Evolutionary conservation across 208 protist genomes (phyloP).

Genomic region (Leishmania amazonensis): DNA sequence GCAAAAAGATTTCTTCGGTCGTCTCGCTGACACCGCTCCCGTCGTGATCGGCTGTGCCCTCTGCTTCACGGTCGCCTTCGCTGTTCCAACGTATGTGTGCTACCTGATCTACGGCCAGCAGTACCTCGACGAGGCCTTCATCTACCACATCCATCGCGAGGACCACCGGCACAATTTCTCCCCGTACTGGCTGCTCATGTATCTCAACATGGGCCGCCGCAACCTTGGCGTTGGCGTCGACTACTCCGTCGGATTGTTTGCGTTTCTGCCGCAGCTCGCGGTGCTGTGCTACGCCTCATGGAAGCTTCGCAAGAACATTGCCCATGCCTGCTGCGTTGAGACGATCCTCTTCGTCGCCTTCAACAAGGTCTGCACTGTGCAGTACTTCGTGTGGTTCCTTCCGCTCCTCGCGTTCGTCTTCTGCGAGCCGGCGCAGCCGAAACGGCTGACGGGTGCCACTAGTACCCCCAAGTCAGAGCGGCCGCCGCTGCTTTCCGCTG

Average conservation of each 20-base stretch:
- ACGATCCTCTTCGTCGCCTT: conserved; percentile 93
- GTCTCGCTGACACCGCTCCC: conserved; percentile 15
- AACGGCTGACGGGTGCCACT: conserved; percentile 7
- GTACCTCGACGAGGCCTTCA: conserved; percentile 80
- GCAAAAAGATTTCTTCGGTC: background rate
- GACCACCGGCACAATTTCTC: conserved; percentile 94
- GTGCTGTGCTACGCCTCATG: conserved; percentile 72
- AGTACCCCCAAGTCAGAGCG: background rate
- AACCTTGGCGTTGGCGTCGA: conserved; percentile 50
- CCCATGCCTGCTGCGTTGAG: conserved; percentile 79
- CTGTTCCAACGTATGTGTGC: conserved; percentile 55
- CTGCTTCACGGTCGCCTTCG: conserved; percentile 47
- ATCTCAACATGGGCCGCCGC: conserved; percentile 72
- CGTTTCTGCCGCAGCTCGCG: conserved; percentile 87
- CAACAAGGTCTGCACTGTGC: conserved; percentile 95
- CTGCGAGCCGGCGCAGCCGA: conserved; percentile 37
- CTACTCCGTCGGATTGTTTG: conserved; percentile 64
- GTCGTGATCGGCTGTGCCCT: conserved; percentile 48
- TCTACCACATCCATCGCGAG: conserved; percentile 83
- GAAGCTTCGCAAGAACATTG: conserved; percentile 73
- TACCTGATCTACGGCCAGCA: conserved; percentile 69
- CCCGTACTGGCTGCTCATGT: conserved; percentile 92
- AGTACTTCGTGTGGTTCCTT: conserved; percentile 96
- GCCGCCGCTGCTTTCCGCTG: conserved; percentile 24
- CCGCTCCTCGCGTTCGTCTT: conserved; percentile 83